Base-by-base conservation (phyloP, 176 grass and related monocot genomes). In the Zoysia pacifica region DNA sequence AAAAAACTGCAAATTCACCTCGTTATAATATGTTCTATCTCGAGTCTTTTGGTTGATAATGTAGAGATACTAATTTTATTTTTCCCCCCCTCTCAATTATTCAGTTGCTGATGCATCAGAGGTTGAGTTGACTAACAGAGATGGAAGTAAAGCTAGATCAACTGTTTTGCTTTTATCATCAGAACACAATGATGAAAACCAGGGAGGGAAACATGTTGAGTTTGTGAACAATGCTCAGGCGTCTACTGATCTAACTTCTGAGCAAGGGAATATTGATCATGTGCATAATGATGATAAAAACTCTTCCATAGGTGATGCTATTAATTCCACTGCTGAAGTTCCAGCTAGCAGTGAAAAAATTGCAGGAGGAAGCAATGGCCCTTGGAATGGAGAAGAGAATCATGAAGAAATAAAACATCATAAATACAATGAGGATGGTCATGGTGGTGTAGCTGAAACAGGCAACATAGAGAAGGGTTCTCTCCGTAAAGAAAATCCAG, bases 71-170 rank as follows among this genome's bases (percentile, higher is more conserved):
- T 71, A 35, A 85, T 76, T 79, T 48, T 53, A 51, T 36, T 48
- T 60, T 28, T 67, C 10, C 28, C 51, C 28, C 28, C 28, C 28
- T 51, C 15, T n/a, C 36, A 52, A 58, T 79, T 45, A 70, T 85
- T 47, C 71, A 92, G 86, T 65, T 71, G 70, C 48, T 41, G 28
- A 52, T 83, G 80, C 60, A 69, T 69, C 62, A 72, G 66, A 71
- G 36, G 78, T 70, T 38, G 77, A 74, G 46, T 48, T 82, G 69
- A 71, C 46, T 75, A 28, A 18, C 42, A 28, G 51, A 73, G 77
- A 82, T 8, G 82, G 71, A 80, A 20, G 28, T 72, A 74, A 64
- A 67, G 67, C 50, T 9, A 84, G 48, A 72, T 44, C 61, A 78
- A 56, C 70, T 72, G 28, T 20, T 79, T 45, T 65, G 67, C 41